Base-by-base conservation (phyloP, 176 grass and related monocot genomes). In the Urochloa ruziziensis region DNA sequence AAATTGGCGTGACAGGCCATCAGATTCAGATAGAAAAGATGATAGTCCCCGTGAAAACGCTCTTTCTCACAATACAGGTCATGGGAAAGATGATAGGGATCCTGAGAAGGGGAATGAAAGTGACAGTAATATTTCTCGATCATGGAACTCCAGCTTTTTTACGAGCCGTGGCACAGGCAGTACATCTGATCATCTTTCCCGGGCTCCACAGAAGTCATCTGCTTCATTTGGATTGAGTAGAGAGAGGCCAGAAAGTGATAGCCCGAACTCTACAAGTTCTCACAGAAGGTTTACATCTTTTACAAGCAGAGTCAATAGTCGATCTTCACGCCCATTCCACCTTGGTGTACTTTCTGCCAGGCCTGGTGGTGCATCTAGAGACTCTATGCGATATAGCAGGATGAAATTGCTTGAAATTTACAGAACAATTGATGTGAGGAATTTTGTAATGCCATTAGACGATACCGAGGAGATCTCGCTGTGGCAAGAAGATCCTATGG, bases 351-450 rank as follows among this genome's bases (percentile, higher is more conserved):
- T 84, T 57, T 85, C 90, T 80, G 83, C 89, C 44, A 94, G 85
- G 65, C 86, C 89, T 75, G 91, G 86, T 72, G 83, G 89, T 36
- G 48, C 85, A 80, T 82, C 83, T 80, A 86, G 89, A 63, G 89
- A 94, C 18, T 84, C 70, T 35, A 1, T 87, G 57, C 90, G 85
- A 87, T 99, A 99, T 86, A 89, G 93, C 71, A 96, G 96, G 83
- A 94, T 99, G 86, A 99, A 99, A 85, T 75, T 99, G 69, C 78
- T 99, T 79, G 96, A 99, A 72, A 85, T 99, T 79, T 99, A 94
- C 88, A 92, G 91, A 85, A 83, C 42, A 76, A 86, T 78, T 66
- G 89, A 96, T 90, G 39, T 92, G 70, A 88, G 78, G 47, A 85
- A 86, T 63, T 80, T 92, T 62, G 86, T 78, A 74, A 71, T 78